phyloP scores from a whole-genome alignment of 1,139 yeast genomes.

The Scheffersomyces titani region DNA sequence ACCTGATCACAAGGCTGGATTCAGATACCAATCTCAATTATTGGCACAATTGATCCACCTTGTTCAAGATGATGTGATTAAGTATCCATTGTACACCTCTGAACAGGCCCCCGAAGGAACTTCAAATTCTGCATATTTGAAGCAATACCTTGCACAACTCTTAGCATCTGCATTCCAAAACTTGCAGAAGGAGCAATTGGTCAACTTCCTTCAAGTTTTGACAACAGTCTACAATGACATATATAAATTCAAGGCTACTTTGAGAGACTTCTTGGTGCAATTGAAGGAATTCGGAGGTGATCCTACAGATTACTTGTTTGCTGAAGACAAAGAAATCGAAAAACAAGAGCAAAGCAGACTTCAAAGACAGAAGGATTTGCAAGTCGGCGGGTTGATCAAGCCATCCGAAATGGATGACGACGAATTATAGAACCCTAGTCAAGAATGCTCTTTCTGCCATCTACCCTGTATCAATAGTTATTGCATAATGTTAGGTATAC shows the following conservation, averaged over 20 bases:
- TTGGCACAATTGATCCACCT: constrained; percentile 82
- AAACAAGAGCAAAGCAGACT: constrained; percentile 63
- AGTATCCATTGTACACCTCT: constrained; percentile 71
- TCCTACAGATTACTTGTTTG: constrained; percentile 87
- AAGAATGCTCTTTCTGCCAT: not conserved
- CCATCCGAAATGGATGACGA: constrained; percentile 93
- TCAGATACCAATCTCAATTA: constrained; percentile 82
- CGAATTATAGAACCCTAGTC: constrained; percentile 1
- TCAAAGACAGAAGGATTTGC: constrained; percentile 80
- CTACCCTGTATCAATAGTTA: not conserved
- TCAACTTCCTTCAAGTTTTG: constrained; percentile 77
- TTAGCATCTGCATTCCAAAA: constrained; percentile 88
- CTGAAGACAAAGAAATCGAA: constrained; percentile 89
- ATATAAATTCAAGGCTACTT: constrained; percentile 74
- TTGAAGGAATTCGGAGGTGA: constrained; percentile 96
- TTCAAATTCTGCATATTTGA: constrained; percentile 73
- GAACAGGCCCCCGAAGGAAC: constrained; percentile 85
- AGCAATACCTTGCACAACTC: constrained; percentile 80
- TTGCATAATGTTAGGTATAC: not conserved
- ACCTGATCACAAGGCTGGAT: constrained; percentile 97
- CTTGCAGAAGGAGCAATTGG: constrained; percentile 78
- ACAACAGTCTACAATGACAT: constrained; percentile 74
- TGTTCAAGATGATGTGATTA: constrained; percentile 74
- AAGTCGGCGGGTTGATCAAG: constrained; percentile 90
- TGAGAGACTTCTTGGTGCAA: constrained; percentile 95